Conservation (phyloP, 2,329 filamentous ascomycete species). For the Penicillium freii region DNA sequence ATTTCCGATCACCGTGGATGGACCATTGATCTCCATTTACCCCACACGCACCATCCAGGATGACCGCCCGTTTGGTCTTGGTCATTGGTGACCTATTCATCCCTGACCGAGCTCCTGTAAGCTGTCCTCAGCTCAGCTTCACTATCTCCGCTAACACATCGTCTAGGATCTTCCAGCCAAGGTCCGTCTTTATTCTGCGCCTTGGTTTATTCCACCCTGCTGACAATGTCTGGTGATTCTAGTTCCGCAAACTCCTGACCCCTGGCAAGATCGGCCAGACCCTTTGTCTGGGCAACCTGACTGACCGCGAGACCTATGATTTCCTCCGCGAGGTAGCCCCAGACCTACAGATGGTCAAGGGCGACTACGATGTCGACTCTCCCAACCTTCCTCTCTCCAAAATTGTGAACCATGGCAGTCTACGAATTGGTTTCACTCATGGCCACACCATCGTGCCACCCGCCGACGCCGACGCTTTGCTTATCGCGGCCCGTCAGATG, state of each 20-base stretch:
- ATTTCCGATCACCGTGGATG: conserved; percentile 23
- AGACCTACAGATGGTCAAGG: conserved; percentile 68
- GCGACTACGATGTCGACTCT: conserved; percentile 68
- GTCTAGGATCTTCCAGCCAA: conserved; percentile 76
- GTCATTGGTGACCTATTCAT: conserved; percentile 93
- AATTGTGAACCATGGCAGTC: conserved; percentile 66
- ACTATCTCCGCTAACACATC: conserved; percentile 18
- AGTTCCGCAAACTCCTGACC: conserved; percentile 84
- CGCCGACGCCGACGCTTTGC: conserved; percentile 64
- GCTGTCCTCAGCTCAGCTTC: conserved; percentile 24
- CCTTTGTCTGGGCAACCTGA: conserved; percentile 76
- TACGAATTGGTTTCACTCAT: conserved; percentile 69
- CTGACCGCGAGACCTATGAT: conserved; percentile 76
- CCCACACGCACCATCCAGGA: conserved; percentile 34
- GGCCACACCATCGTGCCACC: conserved; percentile 67
- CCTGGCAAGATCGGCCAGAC: conserved; percentile 82
- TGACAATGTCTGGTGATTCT: conserved; percentile 15
- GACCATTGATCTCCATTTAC: conserved; percentile 26
- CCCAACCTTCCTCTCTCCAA: conserved; percentile 64
- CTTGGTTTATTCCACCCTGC: neutral
- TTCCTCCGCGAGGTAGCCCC: conserved; percentile 73
- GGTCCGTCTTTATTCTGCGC: conserved; percentile 51
- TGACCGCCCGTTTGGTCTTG: conserved; percentile 84
- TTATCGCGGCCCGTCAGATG: conserved; percentile 69
- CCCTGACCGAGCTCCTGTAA: conserved; percentile 79